Evolutionary conservation across 2,329 filamentous ascomycete species (phyloP).

Genomic region (Plectosphaerella plurivora): DNA sequence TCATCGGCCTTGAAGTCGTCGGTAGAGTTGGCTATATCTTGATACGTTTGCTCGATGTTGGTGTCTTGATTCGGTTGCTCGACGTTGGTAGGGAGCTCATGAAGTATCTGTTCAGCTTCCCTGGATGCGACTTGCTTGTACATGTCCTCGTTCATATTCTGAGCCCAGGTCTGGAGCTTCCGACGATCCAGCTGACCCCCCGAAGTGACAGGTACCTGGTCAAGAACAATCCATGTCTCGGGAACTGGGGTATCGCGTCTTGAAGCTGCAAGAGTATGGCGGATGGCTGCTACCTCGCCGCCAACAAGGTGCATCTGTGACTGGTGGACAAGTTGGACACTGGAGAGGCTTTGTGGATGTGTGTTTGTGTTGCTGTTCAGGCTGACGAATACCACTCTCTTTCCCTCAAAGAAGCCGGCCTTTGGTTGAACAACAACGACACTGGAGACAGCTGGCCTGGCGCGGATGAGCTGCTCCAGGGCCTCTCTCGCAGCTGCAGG

Average conservation of each 20-base stretch:
- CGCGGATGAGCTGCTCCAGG: slow-evolving; percentile 31
- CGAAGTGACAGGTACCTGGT: slow-evolving; percentile 37
- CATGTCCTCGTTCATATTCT: slow-evolving; percentile 44
- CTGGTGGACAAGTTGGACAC: slow-evolving; percentile 27
- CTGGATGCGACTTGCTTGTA: slow-evolving; percentile 41
- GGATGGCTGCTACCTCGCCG: slow-evolving; percentile 34
- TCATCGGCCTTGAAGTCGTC: no score
- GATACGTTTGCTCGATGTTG: no score
- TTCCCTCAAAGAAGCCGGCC: slow-evolving; percentile 46
- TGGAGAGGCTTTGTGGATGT: slow-evolving; percentile 17
- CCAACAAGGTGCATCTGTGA: slow-evolving; percentile 35
- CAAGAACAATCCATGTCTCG: slow-evolving; percentile 43
- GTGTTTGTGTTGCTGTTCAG: slow-evolving; percentile 23
- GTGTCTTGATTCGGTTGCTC: background rate
- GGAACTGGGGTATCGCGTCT: slow-evolving; percentile 28
- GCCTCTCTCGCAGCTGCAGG: background rate
- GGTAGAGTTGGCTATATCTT: no score
- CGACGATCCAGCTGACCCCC: slow-evolving; percentile 34
- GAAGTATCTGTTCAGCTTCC: slow-evolving; percentile 28
- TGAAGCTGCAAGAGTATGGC: slow-evolving; percentile 21
- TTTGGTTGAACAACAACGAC: slow-evolving; percentile 40
- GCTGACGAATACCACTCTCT: slow-evolving; percentile 42
- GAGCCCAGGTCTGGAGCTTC: slow-evolving; percentile 47
- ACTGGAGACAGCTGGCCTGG: slow-evolving; percentile 32
- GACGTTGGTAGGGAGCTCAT: slow-evolving; percentile 19